Evolutionary conservation across 2,329 filamentous ascomycete genomes (phyloP).

Genomic region (Fusarium nanum): DNA sequence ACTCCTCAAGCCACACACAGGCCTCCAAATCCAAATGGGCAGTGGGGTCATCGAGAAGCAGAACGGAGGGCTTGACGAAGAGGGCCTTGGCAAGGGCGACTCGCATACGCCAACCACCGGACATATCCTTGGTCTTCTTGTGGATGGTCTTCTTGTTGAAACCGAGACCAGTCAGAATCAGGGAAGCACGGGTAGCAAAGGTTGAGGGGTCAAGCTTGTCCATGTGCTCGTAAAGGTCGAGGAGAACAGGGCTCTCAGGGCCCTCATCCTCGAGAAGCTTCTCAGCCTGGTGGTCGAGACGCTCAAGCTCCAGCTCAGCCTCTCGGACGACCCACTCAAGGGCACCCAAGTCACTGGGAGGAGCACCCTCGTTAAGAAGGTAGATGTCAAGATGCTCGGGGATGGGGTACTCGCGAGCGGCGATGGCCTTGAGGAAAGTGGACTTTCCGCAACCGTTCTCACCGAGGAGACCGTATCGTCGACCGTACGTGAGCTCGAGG

Average conservation of each 20-base stretch:
- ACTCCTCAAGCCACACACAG: conserved; percentile 99
- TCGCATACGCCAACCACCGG: conserved; percentile 99
- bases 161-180: conserved; percentile 97
- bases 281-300: conserved; percentile 89
- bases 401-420: conserved; percentile 92
- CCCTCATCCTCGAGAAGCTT: conserved; percentile 91
- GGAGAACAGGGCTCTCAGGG: conserved; percentile 87
- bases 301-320: conserved; percentile 91
- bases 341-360: conserved; percentile 87
- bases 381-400: conserved; percentile 98
- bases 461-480: conserved; percentile 92
- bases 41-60: conserved; percentile 97
- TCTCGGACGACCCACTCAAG: conserved; percentile 97
- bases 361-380: conserved; percentile 95
- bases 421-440: conserved; percentile 95
- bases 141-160: conserved; percentile 99
- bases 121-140: conserved; percentile 99
- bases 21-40: conserved; percentile 99
- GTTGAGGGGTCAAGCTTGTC: conserved; percentile 99
- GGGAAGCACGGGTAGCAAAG: conserved; percentile 92
- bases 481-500: conserved; percentile 91
- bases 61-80: conserved; percentile 96
- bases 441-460: conserved; percentile 99
- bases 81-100: conserved; percentile 96
- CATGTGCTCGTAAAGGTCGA: conserved; percentile 99